Conservation (phyloP, 805 yeast species). For the Yamadazyma laniorum region DNA sequence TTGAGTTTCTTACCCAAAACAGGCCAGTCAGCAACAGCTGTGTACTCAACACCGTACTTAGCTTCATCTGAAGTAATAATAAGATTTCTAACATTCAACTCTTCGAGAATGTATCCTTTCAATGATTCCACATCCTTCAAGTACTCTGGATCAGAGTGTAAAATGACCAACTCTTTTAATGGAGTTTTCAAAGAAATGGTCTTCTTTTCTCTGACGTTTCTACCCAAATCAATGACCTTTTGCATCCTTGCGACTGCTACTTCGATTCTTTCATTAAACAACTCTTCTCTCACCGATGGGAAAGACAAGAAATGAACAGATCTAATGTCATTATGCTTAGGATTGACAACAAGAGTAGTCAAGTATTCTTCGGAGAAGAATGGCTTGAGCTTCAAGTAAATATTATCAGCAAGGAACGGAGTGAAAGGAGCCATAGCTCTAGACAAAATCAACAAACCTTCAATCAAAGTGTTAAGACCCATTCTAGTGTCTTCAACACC, state of each 20-base stretch:
- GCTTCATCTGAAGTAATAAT: constrained; percentile 87
- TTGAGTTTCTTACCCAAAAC: constrained; percentile 95
- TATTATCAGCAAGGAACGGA: constrained; percentile 89
- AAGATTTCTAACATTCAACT: constrained; percentile 86
- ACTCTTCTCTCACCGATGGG: constrained; percentile 78
- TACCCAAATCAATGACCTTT: constrained; percentile 91
- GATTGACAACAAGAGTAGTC: constrained; percentile 37
- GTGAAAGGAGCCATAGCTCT: constrained; percentile 99
- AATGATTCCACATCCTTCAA: constrained; percentile 75
- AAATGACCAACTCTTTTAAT: constrained; percentile 78
- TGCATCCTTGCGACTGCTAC: constrained; percentile 93
- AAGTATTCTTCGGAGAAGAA: constrained; percentile 61
- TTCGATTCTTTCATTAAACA: constrained; percentile 81
- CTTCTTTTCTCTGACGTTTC: constrained; percentile 95
- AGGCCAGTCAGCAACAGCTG: constrained; percentile 98
- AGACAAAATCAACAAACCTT: constrained; percentile 81
- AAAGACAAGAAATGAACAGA: constrained; percentile 94
- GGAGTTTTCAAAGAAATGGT: constrained; percentile 93
- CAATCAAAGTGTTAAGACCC: constrained; percentile 89
- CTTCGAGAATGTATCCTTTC: constrained; percentile 79
- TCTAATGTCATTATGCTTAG: constrained; percentile 56
- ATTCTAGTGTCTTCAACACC: constrained; percentile 80
- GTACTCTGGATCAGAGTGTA: constrained; percentile 75
- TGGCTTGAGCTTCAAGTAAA: constrained; percentile 71
- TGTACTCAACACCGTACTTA: constrained; percentile 87